Evolutionary conservation across 345 rosid species (phyloP), one percentile per base, ranked within the genome.

Genomic region (Eucalyptus pauciflora): DNA sequence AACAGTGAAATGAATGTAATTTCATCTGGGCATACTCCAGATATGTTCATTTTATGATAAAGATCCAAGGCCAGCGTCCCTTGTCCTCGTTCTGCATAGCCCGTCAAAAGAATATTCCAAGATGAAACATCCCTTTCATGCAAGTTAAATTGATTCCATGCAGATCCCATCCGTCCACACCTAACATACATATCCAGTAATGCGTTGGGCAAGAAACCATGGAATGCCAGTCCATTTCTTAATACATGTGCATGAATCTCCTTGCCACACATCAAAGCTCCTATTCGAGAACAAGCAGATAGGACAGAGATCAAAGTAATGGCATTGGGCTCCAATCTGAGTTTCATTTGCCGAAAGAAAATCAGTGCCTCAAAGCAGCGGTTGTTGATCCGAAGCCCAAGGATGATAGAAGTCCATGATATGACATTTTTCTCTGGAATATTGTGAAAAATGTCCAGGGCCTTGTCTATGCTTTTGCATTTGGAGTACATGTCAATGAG

Each of bases 401-500:
- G 88, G 89, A 97, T 95, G 88, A 96, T 92, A 13, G 97, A 93
- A 83, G 97, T 97, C 98, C 99, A 97, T 67, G 99, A 95, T 90
- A 96, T 95, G 64, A 95, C 96, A 91, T 97, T 93, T 93, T 95
- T 97, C 87, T 92, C 88, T 2, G 94, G 95, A 89, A 95, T 95
- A 87, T 85, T 86, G 89, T 95, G 92, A 89, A 97, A 97, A 88
- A 95, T 95, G 88, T 93, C 97, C 86, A 92, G 85, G 45, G 97
- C 97, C 90, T 91, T 92, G 67, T 97, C 96, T 31, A 94, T 93
- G 92, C 90, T 89, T 87, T 95, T 95, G 91, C 96, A 94, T 93
- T 97, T 97, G 67, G 98, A 96, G 91, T 96, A 97, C 99, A 97
- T 96, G 90, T 95, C 96, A 18, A 97, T 91, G 86, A 96, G 93